A percentile compares a stretch with the other conserved stretches of the same genome.
Evolutionary conservation across 2,329 filamentous ascomycete genomes (phyloP).

Genomic region (Tricladium varicosporioides): DNA sequence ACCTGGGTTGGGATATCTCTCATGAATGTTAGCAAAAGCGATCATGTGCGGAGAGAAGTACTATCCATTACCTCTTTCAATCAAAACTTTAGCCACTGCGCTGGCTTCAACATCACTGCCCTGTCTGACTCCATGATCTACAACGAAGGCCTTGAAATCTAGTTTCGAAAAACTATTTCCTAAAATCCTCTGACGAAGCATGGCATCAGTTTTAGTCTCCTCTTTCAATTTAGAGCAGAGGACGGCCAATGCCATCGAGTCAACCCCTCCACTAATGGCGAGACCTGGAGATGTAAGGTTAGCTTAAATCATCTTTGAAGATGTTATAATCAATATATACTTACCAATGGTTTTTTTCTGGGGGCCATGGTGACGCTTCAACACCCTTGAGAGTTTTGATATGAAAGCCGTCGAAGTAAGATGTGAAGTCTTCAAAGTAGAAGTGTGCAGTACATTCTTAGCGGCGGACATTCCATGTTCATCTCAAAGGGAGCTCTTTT

Average conservation of each 20-base stretch:
- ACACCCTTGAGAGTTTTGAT: no score
- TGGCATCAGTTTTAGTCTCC: background rate
- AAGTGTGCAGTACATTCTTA: background rate
- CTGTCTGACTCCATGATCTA: constrained; percentile 57
- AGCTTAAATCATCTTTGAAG: background rate
- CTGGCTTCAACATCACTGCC: constrained; percentile 53
- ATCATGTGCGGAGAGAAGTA: background rate
- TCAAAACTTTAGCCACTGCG: constrained; percentile 40
- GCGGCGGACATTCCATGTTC: constrained; percentile 40
- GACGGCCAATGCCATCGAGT: constrained; percentile 93
- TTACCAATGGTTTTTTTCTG: constrained; percentile 11
- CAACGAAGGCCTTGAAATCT: constrained; percentile 45
- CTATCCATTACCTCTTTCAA: constrained; percentile 21
- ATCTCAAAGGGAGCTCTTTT: background rate
- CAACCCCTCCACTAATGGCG: constrained; percentile 87
- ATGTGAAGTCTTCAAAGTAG: background rate
- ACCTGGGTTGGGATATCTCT: constrained; percentile 30
- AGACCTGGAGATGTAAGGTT: constrained; percentile 49
- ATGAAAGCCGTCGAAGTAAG: no score
- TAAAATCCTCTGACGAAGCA: no score
- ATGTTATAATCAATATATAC: background rate
- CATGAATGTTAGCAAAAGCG: constrained; percentile 1
- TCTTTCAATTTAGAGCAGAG: constrained; percentile 55
- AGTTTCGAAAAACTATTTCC: constrained; percentile 45
- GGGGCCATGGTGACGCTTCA: no score